Evolutionary conservation across 192 early-diverging fungal species (phyloP), one percentile per base, ranked within the genome.

Genomic region (Tieghemiomyces parasiticus): DNA sequence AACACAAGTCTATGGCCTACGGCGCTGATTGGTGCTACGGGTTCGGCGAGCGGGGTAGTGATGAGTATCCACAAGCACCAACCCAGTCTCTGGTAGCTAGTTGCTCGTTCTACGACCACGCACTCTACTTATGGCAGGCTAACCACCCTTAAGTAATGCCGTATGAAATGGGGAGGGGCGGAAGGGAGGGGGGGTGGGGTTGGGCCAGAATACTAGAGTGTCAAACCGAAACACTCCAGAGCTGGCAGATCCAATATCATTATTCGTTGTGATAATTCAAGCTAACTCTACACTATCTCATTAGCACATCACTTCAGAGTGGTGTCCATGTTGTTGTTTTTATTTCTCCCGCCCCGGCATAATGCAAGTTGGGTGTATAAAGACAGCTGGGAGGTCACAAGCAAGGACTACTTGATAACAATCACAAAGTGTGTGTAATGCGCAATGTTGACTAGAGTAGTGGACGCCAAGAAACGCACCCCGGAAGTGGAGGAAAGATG

Each of bases 91-190:
- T 88, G 32, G 70, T 82, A 10, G 86, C 72, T 12, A 84, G 81
- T 31, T 88, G 86, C 63, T 90, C 88, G 9, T 90, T 90, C 60
- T 90, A 90, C 63, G 86, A 90, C 69, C 88, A 87, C 62, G 45
- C 75, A 19, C 67, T 84, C 8, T 83, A 87, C 61, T 61, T 90
- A 0, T 90, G 88, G 88, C 63, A 72, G 61, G 51, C 52, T 22
- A 31, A 64, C n/a, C 9, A 19, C 38, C 9, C 38, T 44, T 16
- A 44, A 44, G 38, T 16, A 8, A 44, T 44, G 8, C 16, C 8
- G 8, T 44, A 8, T 16, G 38, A 44, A 44, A 44, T 44, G 8
- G 8, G 38, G 16, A 12, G 8, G 16, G 8, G 8, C 9, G 38
- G 16, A 12, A 19, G 8, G 8, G 38, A 19, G 8, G 38, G 38